Conservation (phyloP, 768 basidiomycete genomes). For the Ephemerocybe angulata region DNA sequence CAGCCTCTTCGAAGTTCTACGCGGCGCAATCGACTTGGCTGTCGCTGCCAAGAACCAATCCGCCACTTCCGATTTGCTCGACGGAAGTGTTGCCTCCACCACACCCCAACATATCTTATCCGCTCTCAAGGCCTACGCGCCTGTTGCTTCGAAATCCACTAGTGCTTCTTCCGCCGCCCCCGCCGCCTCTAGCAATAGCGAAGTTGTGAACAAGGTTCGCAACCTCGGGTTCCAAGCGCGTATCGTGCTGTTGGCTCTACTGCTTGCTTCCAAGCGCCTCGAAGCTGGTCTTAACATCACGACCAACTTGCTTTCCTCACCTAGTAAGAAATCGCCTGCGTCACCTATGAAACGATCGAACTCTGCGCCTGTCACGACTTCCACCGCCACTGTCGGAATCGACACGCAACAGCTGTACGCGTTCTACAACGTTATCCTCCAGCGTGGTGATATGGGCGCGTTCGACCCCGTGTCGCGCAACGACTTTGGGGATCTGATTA, state of each 20-base stretch:
- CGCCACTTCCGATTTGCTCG: conserved; percentile 32
- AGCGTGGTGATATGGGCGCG: conserved; percentile 48
- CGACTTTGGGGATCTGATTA: conserved; percentile 71
- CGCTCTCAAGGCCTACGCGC: conserved; percentile 70
- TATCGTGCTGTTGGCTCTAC: conserved; percentile 58
- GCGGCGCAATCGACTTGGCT: conserved; percentile 73
- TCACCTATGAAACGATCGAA: conserved; percentile 53
- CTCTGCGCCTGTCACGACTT: conserved; percentile 28
- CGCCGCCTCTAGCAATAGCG: conserved; percentile 43
- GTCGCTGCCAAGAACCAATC: conserved; percentile 27
- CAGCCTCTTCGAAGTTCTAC: conserved; percentile 73
- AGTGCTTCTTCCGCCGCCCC: conserved; percentile 21
- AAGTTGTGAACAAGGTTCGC: conserved; percentile 62
- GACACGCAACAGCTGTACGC: conserved; percentile 60
- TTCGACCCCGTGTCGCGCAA: conserved; percentile 68
- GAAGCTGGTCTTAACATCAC: conserved; percentile 55
- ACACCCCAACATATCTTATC: conserved; percentile 67
- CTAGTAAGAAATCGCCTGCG: conserved; percentile 33
- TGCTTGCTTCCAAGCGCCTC: conserved; percentile 62
- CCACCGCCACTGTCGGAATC: conserved; percentile 34
- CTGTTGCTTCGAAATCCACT: conserved; percentile 33
- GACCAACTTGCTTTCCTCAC: conserved; percentile 28
- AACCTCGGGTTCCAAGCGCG: conserved; percentile 73
- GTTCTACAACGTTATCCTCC: conserved; percentile 60
- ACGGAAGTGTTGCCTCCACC: conserved; percentile 40